These are phyloP conservation scores for Albophoma yamanashiensis DNA, from an alignment of 2,329 filamentous ascomycete species.

Conservation along the genomic window DNA sequence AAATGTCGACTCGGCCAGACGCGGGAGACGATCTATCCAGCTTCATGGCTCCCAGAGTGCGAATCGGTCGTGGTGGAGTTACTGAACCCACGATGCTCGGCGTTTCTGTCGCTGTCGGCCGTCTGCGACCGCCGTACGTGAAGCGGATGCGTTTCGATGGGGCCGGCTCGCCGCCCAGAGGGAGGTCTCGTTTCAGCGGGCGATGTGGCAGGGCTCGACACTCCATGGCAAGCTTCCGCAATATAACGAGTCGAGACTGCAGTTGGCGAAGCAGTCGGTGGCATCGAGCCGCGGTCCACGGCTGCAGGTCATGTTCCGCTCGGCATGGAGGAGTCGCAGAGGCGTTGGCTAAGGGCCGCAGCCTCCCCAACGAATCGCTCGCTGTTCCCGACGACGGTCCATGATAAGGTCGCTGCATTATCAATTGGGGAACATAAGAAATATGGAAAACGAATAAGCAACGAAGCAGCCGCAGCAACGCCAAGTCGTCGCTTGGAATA, in stretches of 20 bases:
- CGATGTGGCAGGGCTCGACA: constrained; percentile 4
- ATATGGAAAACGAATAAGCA: too few relatives aligned
- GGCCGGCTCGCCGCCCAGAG: constrained; percentile 1
- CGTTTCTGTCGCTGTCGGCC: constrained; percentile 1
- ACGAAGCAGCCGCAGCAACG: too few relatives aligned
- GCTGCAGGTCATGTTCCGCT: constrained; percentile 11
- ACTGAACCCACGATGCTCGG: neutral
- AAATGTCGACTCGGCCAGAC: constrained; percentile 14
- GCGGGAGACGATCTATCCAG: constrained; percentile 12
- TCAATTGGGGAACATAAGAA: too few relatives aligned
- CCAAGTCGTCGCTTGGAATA: neutral
- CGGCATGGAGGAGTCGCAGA: neutral
- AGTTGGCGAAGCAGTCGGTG: constrained; percentile 35
- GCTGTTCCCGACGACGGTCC: neutral
- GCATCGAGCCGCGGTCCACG: constrained; percentile 37
- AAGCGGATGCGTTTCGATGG: constrained; percentile 16
- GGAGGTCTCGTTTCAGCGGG: constrained; percentile 11
- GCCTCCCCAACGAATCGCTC: neutral
- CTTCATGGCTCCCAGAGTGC: constrained; percentile 19
- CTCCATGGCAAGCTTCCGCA: constrained; percentile 23
- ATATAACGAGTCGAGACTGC: constrained; percentile 27
- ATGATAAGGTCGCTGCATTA: neutral
- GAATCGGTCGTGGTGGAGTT: constrained; percentile 16
- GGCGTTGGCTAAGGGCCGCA: neutral
- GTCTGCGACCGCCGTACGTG: constrained; percentile 17